These are phyloP conservation scores for Metschnikowia henanensis DNA, from an alignment of 805 yeast genomes.

Conservation along the genomic window DNA sequence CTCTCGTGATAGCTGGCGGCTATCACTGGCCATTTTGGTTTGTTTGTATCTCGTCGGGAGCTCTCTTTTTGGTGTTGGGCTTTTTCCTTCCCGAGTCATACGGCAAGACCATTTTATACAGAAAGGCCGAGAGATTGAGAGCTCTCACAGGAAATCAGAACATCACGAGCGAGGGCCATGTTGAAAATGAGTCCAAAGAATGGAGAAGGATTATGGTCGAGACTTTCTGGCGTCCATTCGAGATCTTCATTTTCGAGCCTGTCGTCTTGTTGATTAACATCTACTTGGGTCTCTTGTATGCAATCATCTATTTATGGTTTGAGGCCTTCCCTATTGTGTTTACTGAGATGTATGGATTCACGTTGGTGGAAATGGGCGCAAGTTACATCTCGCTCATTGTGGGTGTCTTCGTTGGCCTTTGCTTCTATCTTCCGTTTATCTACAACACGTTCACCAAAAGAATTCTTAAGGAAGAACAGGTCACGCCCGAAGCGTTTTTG, in stretches of 20 bases:
- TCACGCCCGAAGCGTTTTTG: neutral
- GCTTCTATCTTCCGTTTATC: neutral
- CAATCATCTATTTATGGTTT: slow-evolving; percentile 12
- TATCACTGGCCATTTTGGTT: slow-evolving; percentile 14
- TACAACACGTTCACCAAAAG: too few species aligned
- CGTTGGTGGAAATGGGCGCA: slow-evolving; percentile 8
- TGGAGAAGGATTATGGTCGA: slow-evolving; percentile 3
- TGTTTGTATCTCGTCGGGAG: slow-evolving; percentile 6
- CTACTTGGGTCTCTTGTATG: slow-evolving; percentile 9
- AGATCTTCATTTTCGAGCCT: slow-evolving; percentile 9
- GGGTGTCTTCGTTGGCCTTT: slow-evolving; percentile 4
- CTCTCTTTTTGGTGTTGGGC: slow-evolving; percentile 1
- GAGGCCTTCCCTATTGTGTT: slow-evolving; percentile 14
- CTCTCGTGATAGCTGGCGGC: slow-evolving; percentile 28
- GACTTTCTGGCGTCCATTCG: slow-evolving; percentile 10
- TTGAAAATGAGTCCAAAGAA: slow-evolving; percentile 5
- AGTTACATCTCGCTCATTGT: slow-evolving; percentile 3
- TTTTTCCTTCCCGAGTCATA: slow-evolving; percentile 12
- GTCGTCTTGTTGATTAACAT: slow-evolving; percentile 11
- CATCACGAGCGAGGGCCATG: slow-evolving; percentile 10
- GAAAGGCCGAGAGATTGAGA: slow-evolving; percentile 12
- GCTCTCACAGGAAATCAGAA: slow-evolving; percentile 9
- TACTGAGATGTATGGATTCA: slow-evolving; percentile 4
- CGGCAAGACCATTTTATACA: slow-evolving; percentile 10
- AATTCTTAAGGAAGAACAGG: too few species aligned